These are phyloP conservation scores for Sporothrix pallida DNA, from an alignment of 2,329 filamentous ascomycete genomes.

Conservation along the genomic window DNA sequence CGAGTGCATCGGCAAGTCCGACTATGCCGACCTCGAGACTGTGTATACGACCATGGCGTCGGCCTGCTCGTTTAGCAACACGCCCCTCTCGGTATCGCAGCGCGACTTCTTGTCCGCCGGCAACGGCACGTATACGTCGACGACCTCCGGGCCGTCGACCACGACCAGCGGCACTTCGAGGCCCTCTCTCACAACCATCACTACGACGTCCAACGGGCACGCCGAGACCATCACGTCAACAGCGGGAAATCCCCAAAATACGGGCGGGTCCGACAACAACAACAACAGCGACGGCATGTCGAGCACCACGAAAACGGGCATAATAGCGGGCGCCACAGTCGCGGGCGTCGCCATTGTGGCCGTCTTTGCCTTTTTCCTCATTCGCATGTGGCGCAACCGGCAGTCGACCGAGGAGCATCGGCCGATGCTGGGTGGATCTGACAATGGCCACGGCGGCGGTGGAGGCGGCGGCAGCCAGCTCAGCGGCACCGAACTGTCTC, in stretches of 20 bases:
- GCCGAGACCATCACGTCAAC: slow-evolving; percentile 34
- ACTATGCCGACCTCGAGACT: slow-evolving; percentile 47
- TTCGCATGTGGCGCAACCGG: slow-evolving; percentile 40
- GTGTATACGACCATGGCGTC: slow-evolving; percentile 53
- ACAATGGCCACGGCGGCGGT: slow-evolving; percentile 32
- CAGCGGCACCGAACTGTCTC: slow-evolving; percentile 24
- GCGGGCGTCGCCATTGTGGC: slow-evolving; percentile 39
- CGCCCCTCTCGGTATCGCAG: slow-evolving; percentile 51
- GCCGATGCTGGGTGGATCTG: slow-evolving; percentile 40
- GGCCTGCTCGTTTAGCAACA: slow-evolving; percentile 53
- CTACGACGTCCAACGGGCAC: slow-evolving; percentile 28
- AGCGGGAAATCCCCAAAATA: slow-evolving; percentile 23
- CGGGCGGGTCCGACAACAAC: neutral
- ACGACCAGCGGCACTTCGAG: slow-evolving; percentile 27
- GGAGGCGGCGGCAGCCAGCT: neutral
- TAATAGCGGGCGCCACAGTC: slow-evolving; percentile 39
- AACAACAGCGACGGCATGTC: slow-evolving; percentile 38
- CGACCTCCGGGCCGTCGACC: slow-evolving; percentile 21
- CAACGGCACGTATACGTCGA: slow-evolving; percentile 30
- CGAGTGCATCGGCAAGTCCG: slow-evolving; percentile 51
- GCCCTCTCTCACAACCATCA: slow-evolving; percentile 34
- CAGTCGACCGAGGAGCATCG: slow-evolving; percentile 41
- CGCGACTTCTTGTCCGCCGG: slow-evolving; percentile 50
- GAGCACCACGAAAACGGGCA: slow-evolving; percentile 41
- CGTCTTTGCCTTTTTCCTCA: slow-evolving; percentile 37